Base-by-base conservation (phyloP, 2,329 filamentous ascomycete genomes). In the Pestalotiopsis sp. region DNA sequence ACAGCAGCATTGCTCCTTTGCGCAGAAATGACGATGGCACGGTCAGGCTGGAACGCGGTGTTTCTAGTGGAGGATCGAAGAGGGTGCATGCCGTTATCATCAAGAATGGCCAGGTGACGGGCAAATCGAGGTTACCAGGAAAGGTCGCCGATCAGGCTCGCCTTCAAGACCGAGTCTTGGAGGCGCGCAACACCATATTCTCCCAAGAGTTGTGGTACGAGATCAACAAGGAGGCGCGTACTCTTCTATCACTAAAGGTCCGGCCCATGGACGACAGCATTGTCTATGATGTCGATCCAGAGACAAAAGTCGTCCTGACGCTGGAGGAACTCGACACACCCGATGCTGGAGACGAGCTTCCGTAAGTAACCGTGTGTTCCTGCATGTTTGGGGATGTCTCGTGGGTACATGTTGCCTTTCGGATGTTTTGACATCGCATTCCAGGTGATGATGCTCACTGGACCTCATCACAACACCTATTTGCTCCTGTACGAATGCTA, bases 191-290 rank as follows among this genome's bases (percentile, higher is more conserved):
- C 78, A 93, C 92, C 64, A 85, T 95, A 23, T 94, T 93, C 74
- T 90, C 93, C 36, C 91, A 95, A 76, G 96, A 99, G 77, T 82
- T 99, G 1, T 98, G 94, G 87, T 91, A 97, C 73, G 96, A 99
- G 80, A 85, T 98, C 69, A 91, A 91, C 65, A 88, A 93, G 20
- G 96, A 99, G 80, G 90, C 92, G 0, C 91, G 94, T 17, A 86
- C 86, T 0, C 83, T 97, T 25, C 86, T 91, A 3, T 89, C 90
- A 12, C 90, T 93, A 69, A 89, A 91, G 11, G 91, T 98, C 13
- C 87, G 86, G 31, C 87, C 90, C 14, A 85, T 88, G 45, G 89
- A 86, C 14, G 82, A 87, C 31, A 81, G 84, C 3, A 84, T 94
- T 57, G 83, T 84, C 11, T 88, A 90, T 74, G 81, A 85, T 3